phyloP scores from a whole-genome alignment of 2,329 filamentous ascomycete genomes.

The Cladosporium cucumerinum region DNA sequence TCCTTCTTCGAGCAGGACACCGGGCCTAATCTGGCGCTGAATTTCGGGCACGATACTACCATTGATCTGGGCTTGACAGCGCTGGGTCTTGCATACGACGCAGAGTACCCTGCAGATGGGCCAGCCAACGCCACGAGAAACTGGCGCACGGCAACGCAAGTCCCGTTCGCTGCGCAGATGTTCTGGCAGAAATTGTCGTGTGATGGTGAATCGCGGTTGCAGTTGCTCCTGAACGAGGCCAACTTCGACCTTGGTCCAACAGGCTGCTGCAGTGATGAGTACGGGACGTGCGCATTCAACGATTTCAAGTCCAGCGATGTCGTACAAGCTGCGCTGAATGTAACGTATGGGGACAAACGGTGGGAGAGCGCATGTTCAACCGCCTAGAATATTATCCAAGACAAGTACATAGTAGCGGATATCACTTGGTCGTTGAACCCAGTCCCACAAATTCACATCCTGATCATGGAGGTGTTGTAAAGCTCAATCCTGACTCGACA shows the following conservation, averaged over 20 bases:
- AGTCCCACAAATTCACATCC: no score
- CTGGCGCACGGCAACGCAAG: neutral
- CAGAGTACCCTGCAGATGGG: neutral
- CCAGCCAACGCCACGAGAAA: neutral
- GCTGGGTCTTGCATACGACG: conserved; percentile 1
- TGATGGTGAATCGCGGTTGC: neutral
- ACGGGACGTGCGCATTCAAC: neutral
- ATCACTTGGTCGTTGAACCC: neutral
- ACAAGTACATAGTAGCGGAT: neutral
- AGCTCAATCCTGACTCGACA: no score
- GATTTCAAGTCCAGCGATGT: neutral
- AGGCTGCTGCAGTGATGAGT: neutral
- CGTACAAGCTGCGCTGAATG: neutral
- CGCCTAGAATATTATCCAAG: neutral
- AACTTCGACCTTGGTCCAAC: neutral
- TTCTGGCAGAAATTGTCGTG: neutral
- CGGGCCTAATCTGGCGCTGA: neutral
- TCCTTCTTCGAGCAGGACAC: neutral
- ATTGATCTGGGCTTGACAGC: neutral
- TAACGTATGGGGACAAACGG: neutral
- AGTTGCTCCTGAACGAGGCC: neutral
- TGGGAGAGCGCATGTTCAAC: neutral
- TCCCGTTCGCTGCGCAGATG: conserved; percentile 1
- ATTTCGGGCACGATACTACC: neutral
- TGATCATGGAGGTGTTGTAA: no score